phyloP scores from a whole-genome alignment of 2,329 filamentous ascomycete species.

The Paecilomyces sp. region DNA sequence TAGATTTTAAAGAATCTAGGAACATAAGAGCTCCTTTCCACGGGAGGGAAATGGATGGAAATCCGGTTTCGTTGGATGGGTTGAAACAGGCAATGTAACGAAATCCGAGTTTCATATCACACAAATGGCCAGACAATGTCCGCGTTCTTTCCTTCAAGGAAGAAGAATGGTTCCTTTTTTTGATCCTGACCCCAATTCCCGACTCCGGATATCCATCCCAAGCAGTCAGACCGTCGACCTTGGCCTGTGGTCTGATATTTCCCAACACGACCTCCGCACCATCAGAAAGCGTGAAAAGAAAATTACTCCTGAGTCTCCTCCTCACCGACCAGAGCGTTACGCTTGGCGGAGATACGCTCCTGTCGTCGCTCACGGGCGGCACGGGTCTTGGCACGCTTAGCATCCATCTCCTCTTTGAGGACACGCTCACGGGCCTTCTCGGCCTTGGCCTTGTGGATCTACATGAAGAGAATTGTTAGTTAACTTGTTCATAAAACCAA shows the following conservation, averaged over 20 bases:
- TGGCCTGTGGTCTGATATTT: slow-evolving; percentile 3
- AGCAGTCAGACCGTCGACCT: slow-evolving; percentile 1
- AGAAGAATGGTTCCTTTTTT: not conserved
- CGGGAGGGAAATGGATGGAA: not conserved
- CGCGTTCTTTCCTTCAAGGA: not conserved
- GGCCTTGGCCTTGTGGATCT: slow-evolving; percentile 99
- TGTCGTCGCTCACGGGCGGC: slow-evolving; percentile 97
- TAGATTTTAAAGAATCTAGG: not conserved
- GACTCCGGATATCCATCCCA: not conserved
- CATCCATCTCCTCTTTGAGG: slow-evolving; percentile 99
- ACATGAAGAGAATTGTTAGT: slow-evolving; percentile 10
- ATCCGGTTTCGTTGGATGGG: not conserved
- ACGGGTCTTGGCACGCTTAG: slow-evolving; percentile 99
- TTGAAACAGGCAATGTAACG: not conserved
- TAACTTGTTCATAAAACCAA: not conserved
- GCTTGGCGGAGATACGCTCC: slow-evolving; percentile 87
- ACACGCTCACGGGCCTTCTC: slow-evolving; percentile 95
- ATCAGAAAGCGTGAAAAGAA: slow-evolving; percentile 24
- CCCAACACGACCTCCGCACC: slow-evolving; percentile 31
- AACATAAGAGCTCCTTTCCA: not conserved
- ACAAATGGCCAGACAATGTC: not conserved
- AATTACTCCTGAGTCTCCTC: slow-evolving; percentile 34
- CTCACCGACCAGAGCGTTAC: slow-evolving; percentile 71
- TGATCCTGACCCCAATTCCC: not conserved
- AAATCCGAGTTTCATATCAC: not conserved